phyloP scores from a whole-genome alignment of 345 rosid species.

The Limnanthes douglasii region DNA sequence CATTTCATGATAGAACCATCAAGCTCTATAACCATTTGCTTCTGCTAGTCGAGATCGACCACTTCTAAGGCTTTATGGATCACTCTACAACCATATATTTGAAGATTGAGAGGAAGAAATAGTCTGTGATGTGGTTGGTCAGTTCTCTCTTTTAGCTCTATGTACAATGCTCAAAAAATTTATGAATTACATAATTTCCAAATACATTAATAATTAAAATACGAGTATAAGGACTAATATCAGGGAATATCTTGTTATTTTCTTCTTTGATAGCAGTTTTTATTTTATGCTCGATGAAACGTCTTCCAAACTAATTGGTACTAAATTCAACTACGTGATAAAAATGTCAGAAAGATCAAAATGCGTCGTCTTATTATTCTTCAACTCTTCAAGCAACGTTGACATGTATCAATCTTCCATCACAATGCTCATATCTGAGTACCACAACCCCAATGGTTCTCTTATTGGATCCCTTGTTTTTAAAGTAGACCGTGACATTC shows the following conservation, averaged over 20 bases:
- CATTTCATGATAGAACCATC: slow-evolving; percentile 85
- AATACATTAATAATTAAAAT: slow-evolving; percentile 97
- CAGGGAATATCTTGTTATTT: slow-evolving; percentile 66
- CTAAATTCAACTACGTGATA: slow-evolving; percentile 86
- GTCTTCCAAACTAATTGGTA: slow-evolving; percentile 88
- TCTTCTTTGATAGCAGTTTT: slow-evolving; percentile 67
- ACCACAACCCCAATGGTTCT: slow-evolving; percentile 39
- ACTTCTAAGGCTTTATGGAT: slow-evolving; percentile 97
- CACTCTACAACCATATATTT: slow-evolving; percentile 99
- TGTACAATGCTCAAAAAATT: slow-evolving; percentile 86
- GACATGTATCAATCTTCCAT: slow-evolving; percentile 28
- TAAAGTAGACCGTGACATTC: slow-evolving; percentile 30
- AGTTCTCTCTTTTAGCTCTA: slow-evolving; percentile 63
- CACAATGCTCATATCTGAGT: slow-evolving; percentile 33
- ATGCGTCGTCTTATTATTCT: slow-evolving; percentile 61
- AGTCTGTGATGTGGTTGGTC: slow-evolving; percentile 65
- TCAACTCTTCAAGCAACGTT: slow-evolving; percentile 73
- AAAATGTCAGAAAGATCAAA: slow-evolving; percentile 62
- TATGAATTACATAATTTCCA: slow-evolving; percentile 95
- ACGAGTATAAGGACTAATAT: slow-evolving; percentile 65
- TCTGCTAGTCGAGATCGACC: slow-evolving; percentile 62
- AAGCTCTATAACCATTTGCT: slow-evolving; percentile 71
- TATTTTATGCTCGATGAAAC: slow-evolving; percentile 93
- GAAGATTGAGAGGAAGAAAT: slow-evolving; percentile 75
- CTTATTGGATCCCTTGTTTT: slow-evolving; percentile 40